phyloP scores from a whole-genome alignment of 2,329 filamentous ascomycete species.

The Penicillium sp. region DNA sequence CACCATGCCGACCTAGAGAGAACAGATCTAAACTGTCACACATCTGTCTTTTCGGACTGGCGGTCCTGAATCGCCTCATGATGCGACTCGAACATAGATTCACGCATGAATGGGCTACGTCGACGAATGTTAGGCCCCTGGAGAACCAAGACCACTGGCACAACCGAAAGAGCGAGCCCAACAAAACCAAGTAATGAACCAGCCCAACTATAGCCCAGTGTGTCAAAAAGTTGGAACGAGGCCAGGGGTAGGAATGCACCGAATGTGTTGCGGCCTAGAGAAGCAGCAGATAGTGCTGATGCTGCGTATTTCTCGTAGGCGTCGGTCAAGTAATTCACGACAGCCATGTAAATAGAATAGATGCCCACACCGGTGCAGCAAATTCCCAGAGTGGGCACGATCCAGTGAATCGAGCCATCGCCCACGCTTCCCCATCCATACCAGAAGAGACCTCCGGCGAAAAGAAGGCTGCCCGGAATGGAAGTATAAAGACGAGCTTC shows the following conservation, averaged over 20 bases:
- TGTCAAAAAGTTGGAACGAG: conserved; percentile 48
- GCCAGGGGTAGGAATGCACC: conserved; percentile 55
- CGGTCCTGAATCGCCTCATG: conserved; percentile 13
- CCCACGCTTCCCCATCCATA: conserved; percentile 43
- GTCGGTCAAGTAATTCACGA: conserved; percentile 57
- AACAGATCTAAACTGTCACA: neutral
- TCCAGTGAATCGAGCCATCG: conserved; percentile 39
- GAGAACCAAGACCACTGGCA: conserved; percentile 50
- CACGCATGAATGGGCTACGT: conserved; percentile 40
- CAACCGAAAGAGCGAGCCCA: conserved; percentile 46
- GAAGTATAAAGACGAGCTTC: conserved; percentile 53
- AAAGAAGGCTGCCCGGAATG: conserved; percentile 48
- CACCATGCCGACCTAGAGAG: neutral
- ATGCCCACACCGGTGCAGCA: conserved; percentile 50
- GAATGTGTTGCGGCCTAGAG: conserved; percentile 53
- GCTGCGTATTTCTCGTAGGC: conserved; percentile 57
- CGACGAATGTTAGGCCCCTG: conserved; percentile 49
- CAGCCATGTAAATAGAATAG: conserved; percentile 54
- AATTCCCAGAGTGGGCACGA: conserved; percentile 41
- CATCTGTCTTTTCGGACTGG: conserved; percentile 5
- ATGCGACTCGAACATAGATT: conserved; percentile 32
- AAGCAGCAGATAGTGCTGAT: conserved; percentile 54
- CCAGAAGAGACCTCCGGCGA: conserved; percentile 44
- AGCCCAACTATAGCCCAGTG: conserved; percentile 53
- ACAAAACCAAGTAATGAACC: conserved; percentile 53